Evolutionary conservation across 2,329 filamentous ascomycete species (phyloP).

Genomic region (Fusarium fracticaudum): DNA sequence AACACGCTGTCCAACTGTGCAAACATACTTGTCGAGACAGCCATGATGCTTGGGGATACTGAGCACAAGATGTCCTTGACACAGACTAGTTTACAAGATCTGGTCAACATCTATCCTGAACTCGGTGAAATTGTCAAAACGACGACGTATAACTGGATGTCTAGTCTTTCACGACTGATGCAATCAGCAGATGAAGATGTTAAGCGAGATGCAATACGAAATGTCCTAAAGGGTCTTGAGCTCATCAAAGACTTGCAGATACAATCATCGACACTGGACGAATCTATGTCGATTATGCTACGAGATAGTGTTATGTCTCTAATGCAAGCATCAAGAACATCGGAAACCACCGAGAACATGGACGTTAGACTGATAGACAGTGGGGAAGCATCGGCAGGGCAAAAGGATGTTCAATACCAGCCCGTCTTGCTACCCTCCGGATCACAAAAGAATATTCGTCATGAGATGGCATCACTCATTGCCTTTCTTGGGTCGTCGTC

Average conservation of each 20-base stretch:
- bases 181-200: slow-evolving; percentile 82
- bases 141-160: slow-evolving; percentile 82
- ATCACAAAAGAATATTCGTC: slow-evolving; percentile 71
- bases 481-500: slow-evolving; percentile 65
- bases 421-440: slow-evolving; percentile 71
- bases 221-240: slow-evolving; percentile 78
- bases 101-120: slow-evolving; percentile 70
- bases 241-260: slow-evolving; percentile 71
- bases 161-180: slow-evolving; percentile 82
- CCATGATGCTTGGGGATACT: slow-evolving; percentile 72
- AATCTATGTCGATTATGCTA: slow-evolving; percentile 73
- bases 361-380: slow-evolving; percentile 44
- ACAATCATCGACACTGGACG: slow-evolving; percentile 72
- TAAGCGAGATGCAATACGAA: slow-evolving; percentile 77
- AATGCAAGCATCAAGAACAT: slow-evolving; percentile 39
- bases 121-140: slow-evolving; percentile 73
- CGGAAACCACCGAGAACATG: slow-evolving; percentile 14
- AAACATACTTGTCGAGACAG: slow-evolving; percentile 80
- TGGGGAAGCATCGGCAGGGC: slow-evolving; percentile 16
- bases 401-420: slow-evolving; percentile 56
- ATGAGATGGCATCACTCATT: slow-evolving; percentile 67
- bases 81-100: slow-evolving; percentile 65
- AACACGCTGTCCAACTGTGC: slow-evolving; percentile 75
- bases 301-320: slow-evolving; percentile 75
- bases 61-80: slow-evolving; percentile 52